A percentile compares a stretch with the other conserved stretches of the same genome.
Conservation (phyloP, 805 yeast species). For the Pichia phayaonensis region DNA sequence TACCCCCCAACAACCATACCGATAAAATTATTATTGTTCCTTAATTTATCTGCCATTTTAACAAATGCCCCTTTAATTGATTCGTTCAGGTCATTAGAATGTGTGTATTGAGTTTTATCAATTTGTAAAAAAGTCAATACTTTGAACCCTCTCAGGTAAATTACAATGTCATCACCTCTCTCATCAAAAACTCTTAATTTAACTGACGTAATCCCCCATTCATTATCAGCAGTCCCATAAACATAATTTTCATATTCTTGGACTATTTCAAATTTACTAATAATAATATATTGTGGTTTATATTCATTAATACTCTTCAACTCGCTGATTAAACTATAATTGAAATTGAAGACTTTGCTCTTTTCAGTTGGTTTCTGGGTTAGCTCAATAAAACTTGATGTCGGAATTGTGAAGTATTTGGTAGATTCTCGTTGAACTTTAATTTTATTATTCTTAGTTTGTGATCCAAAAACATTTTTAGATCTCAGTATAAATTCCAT, state of each 20-base stretch:
- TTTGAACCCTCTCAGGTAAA: neutral
- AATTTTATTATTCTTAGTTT: neutral
- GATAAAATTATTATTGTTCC: neutral
- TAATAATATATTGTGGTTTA: slow-evolving; percentile 1
- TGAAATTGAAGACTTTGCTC: neutral
- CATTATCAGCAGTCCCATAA: neutral
- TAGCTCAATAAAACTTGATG: neutral
- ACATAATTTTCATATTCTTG: neutral
- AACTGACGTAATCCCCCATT: neutral
- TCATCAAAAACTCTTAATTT: slow-evolving; percentile 6
- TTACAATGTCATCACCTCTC: neutral
- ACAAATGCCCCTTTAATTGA: neutral
- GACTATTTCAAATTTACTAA: neutral
- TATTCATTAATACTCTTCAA: neutral
- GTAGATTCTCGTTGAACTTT: neutral
- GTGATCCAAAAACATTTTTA: too few relatives aligned
- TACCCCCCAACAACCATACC: neutral
- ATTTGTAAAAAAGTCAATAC: slow-evolving; percentile 1
- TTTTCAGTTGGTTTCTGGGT: neutral
- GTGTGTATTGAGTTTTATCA: neutral
- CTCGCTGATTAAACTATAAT: neutral
- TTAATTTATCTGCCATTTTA: neutral
- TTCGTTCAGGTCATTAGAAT: neutral
- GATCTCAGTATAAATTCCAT: too few relatives aligned
- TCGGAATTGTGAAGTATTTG: neutral